These are phyloP conservation scores for Auriscalpium microsporum DNA, from an alignment of 768 basidiomycete species.

Conservation along the genomic window DNA sequence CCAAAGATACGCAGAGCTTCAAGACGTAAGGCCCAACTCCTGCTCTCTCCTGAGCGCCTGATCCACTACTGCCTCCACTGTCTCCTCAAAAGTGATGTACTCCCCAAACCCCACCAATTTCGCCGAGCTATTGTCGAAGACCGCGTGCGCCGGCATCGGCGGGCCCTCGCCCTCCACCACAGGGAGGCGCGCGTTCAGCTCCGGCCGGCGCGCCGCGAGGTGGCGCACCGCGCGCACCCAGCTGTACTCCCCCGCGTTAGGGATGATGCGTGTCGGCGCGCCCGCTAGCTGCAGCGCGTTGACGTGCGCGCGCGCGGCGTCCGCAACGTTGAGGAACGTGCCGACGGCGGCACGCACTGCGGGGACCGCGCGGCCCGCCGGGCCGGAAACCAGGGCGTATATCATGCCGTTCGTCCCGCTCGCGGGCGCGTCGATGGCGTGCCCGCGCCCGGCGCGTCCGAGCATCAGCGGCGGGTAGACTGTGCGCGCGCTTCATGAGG, in stretches of 20 bases:
- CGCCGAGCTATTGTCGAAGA: conserved; percentile 2
- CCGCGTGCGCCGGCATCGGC: not conserved
- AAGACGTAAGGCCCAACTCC: not conserved
- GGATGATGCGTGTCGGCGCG: conserved; percentile 15
- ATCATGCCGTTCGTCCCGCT: conserved; percentile 19
- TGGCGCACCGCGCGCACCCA: conserved; percentile 19
- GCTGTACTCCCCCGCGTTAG: conserved; percentile 18
- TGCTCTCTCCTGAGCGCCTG: conserved; percentile 7
- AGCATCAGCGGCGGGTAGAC: conserved; percentile 24
- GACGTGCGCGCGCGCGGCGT: conserved; percentile 25
- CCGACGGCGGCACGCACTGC: conserved; percentile 8
- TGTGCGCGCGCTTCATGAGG: not conserved
- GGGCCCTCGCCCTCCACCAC: conserved; percentile 3
- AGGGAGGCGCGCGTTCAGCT: conserved; percentile 17
- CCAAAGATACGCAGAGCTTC: too few relatives aligned
- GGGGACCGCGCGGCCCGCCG: conserved; percentile 7
- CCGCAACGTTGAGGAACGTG: conserved; percentile 21
- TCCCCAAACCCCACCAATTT: conserved; percentile 2
- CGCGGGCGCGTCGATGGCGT: conserved; percentile 11
- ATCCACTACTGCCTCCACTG: conserved; percentile 4
- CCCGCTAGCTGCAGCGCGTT: conserved; percentile 14
- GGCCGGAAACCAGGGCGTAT: conserved; percentile 18
- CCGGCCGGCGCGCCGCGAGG: conserved; percentile 16
- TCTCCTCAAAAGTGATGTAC: conserved; percentile 10
- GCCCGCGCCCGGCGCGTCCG: conserved; percentile 16